Evolutionary conservation across 2,329 filamentous ascomycete species (phyloP).

Genomic region (Alternaria rosae): DNA sequence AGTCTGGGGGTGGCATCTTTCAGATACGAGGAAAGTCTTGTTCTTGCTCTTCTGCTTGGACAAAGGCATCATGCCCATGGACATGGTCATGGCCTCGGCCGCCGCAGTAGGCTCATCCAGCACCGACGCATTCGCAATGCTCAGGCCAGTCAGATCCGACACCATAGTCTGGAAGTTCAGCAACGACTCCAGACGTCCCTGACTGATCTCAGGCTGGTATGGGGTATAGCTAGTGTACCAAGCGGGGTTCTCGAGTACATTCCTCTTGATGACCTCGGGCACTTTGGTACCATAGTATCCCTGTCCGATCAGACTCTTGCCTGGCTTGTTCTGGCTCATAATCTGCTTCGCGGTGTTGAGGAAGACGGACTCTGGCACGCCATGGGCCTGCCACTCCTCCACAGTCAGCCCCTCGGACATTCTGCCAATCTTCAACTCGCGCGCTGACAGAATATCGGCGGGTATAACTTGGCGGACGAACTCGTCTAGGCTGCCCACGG

Average conservation of each 20-base stretch:
- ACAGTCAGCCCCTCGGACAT: constrained; percentile 45
- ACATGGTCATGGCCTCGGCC: constrained; percentile 95
- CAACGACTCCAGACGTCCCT: constrained; percentile 88
- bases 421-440: constrained; percentile 63
- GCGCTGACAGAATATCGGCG: constrained; percentile 74
- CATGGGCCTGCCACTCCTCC: constrained; percentile 47
- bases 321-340: constrained; percentile 67
- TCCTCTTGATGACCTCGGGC: constrained; percentile 89
- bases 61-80: constrained; percentile 75
- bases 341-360: constrained; percentile 62
- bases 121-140: constrained; percentile 89
- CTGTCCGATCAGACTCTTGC: constrained; percentile 77
- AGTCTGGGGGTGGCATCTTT: constrained; percentile 84
- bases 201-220: constrained; percentile 96
- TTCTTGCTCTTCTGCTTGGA: constrained; percentile 75
- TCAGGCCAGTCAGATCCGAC: constrained; percentile 82
- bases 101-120: constrained; percentile 92
- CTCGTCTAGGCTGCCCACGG: constrained; percentile 75
- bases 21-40: constrained; percentile 85
- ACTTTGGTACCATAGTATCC: constrained; percentile 90
- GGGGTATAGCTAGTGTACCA: constrained; percentile 99
- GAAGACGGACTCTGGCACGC: constrained; percentile 66
- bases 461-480: constrained; percentile 88
- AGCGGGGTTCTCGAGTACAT: constrained; percentile 88
- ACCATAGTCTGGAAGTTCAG: constrained; percentile 97